Conservation (phyloP, 208 protist species). For the Acanthamoeba quina region DNA sequence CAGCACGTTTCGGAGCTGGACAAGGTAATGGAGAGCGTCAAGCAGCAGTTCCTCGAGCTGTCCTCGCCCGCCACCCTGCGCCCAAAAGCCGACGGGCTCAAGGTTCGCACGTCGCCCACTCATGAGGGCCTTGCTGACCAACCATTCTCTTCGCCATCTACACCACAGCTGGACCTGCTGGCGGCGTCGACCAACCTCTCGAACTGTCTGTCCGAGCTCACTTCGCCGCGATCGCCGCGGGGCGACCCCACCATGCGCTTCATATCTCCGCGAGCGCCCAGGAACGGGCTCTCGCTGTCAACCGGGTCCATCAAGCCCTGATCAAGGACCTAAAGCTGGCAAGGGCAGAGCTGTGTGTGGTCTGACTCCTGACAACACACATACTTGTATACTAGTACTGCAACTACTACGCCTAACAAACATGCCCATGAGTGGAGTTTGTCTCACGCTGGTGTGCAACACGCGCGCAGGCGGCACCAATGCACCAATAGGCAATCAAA, state of each 20-base stretch:
- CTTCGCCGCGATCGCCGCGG: neutral
- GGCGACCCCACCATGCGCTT: neutral
- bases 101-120: neutral
- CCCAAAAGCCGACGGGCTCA: neutral
- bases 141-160: neutral
- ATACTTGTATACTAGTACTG: no score
- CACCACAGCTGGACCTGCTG: neutral
- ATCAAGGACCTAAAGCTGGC: no score
- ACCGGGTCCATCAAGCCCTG: no score
- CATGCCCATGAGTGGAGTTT: no score
- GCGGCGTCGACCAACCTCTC: neutral
- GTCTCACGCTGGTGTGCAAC: no score
- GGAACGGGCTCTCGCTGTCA: no score
- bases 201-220: neutral
- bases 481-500: no score
- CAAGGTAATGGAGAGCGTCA: constrained; percentile 3
- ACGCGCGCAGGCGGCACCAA: no score
- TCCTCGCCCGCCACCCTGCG: neutral
- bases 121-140: no score
- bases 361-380: no score
- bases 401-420: no score
- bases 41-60: neutral
- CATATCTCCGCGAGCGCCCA: neutral
- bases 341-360: no score
- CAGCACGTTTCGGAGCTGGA: neutral